phyloP scores from a whole-genome alignment of 2,329 filamentous ascomycete genomes.

The Ambrosiella cleistominuta region DNA sequence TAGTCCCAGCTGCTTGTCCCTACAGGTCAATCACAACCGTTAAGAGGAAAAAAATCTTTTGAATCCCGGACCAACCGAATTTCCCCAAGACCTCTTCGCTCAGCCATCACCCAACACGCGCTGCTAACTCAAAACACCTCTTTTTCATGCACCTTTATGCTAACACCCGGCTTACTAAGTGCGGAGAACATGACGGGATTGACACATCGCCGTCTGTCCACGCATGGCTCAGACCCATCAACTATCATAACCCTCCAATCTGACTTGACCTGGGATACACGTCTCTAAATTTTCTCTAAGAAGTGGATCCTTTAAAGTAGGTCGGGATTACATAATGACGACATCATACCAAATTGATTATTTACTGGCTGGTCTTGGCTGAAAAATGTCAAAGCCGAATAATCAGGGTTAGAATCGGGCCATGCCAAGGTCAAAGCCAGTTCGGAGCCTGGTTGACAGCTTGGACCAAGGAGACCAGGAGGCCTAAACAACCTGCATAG shows the following conservation, averaged over 20 bases:
- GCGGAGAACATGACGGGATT: neutral
- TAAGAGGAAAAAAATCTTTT: neutral
- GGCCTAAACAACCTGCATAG: neutral
- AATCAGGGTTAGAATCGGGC: neutral
- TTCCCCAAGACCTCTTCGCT: neutral
- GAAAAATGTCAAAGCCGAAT: neutral
- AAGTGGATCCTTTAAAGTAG: neutral
- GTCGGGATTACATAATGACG: slow-evolving; percentile 1
- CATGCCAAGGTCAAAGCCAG: neutral
- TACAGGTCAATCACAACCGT: neutral
- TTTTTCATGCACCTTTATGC: neutral
- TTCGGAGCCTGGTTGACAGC: neutral
- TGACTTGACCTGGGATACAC: too few species aligned
- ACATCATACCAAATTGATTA: neutral
- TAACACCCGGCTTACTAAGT: neutral
- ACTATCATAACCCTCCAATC: neutral
- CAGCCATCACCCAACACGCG: neutral
- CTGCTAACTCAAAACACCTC: neutral
- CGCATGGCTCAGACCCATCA: neutral
- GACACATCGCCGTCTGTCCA: neutral
- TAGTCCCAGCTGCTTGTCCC: neutral
- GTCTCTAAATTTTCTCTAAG: neutral
- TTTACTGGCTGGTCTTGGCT: neutral
- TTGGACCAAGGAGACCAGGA: neutral
- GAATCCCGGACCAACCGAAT: neutral